Percentiles rank a stretch among this genome's conserved stretches.
Evolutionary conservation across 2,329 filamentous ascomycete species (phyloP).

Genomic region (Anisogramma anomala): DNA sequence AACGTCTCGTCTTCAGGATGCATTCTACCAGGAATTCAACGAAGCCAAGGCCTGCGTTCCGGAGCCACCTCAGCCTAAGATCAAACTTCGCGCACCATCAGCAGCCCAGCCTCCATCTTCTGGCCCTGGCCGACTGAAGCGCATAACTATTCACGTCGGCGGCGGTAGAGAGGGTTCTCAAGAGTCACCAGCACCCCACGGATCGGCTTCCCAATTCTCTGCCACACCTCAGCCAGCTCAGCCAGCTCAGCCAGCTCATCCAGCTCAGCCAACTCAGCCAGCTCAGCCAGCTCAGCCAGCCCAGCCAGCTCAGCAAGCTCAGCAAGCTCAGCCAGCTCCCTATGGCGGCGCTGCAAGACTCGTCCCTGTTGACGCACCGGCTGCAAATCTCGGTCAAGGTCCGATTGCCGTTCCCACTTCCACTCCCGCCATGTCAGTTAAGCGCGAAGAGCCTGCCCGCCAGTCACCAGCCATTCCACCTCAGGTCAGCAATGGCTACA

Average conservation of each 20-base stretch:
- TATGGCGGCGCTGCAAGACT: constrained; percentile 20
- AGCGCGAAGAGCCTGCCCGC: constrained; percentile 26
- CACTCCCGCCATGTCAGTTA: constrained; percentile 30
- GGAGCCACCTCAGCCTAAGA: constrained; percentile 63
- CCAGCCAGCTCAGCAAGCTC: too few species aligned
- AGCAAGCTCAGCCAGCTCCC: constrained; percentile 23
- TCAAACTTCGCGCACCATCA: constrained; percentile 63
- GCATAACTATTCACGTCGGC: constrained; percentile 62
- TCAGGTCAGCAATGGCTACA: constrained; percentile 20
- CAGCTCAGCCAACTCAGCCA: too few species aligned
- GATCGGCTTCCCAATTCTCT: constrained; percentile 26
- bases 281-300: too few species aligned
- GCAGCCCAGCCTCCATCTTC: constrained; percentile 29
- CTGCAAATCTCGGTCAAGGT: constrained; percentile 18
- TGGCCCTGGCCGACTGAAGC: constrained; percentile 35
- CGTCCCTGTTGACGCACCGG: constrained; percentile 11
- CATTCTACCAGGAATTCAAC: constrained; percentile 56
- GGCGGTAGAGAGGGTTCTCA: constrained; percentile 40
- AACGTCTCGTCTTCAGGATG: constrained; percentile 38
- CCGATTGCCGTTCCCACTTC: constrained; percentile 36
- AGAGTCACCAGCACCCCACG: constrained; percentile 35
- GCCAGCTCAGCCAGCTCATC: too few species aligned
- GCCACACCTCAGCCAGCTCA: constrained; percentile 22
- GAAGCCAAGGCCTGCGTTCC: constrained; percentile 61
- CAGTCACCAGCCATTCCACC: constrained; percentile 21